Evolutionary conservation across 2,329 filamentous ascomycete genomes (phyloP).

Genomic region (Emydomyces testavorans): DNA sequence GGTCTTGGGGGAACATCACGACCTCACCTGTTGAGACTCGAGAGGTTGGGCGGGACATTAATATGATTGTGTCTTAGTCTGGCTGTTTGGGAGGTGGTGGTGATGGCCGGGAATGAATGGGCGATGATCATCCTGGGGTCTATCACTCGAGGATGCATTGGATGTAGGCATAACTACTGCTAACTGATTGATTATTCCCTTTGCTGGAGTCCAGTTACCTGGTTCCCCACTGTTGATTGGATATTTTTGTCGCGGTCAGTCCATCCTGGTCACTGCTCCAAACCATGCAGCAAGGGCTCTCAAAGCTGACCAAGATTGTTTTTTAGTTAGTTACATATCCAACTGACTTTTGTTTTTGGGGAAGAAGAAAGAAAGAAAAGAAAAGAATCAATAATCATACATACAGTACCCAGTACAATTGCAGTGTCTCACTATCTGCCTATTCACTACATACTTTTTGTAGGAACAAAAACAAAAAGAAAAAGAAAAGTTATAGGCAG

Average conservation of each 20-base stretch:
- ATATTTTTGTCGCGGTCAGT: slow-evolving; percentile 9
- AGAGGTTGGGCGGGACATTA: no score
- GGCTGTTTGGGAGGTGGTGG: neutral
- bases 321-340: neutral
- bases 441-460: no score
- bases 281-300: neutral
- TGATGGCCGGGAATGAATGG: neutral
- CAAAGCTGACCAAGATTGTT: neutral
- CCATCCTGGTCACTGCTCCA: slow-evolving; percentile 7
- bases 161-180: neutral
- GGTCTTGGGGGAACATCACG: neutral
- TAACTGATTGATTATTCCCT: neutral
- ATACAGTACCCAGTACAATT: no score
- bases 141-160: neutral
- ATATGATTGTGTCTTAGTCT: neutral
- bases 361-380: no score
- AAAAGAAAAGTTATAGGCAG: neutral
- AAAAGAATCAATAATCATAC: no score
- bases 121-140: neutral
- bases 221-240: neutral
- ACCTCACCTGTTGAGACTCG: slow-evolving; percentile 3
- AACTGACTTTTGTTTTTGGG: no score
- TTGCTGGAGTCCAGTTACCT: neutral
- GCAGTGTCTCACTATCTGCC: neutral
- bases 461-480: no score